Conservation (phyloP, 768 basidiomycete species). For the Naematelia aurantialba region DNA sequence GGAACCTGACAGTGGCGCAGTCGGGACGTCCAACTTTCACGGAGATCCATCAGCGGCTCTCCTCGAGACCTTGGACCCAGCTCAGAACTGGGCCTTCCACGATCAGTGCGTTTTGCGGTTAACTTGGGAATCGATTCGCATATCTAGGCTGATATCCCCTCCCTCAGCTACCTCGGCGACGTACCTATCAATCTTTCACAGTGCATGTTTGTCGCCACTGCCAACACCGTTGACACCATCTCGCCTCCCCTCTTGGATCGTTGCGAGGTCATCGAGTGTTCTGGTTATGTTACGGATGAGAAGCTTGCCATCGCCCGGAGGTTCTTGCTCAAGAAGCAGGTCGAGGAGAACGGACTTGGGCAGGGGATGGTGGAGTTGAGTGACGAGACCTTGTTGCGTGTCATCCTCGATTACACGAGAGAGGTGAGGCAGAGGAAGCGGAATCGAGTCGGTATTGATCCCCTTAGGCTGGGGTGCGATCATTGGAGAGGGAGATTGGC, state of each 20-base stretch:
- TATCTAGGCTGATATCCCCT: not conserved
- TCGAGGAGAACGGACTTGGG: conserved; percentile 70
- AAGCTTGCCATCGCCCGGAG: conserved; percentile 82
- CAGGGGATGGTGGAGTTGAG: conserved; percentile 62
- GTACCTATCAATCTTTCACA: conserved; percentile 70
- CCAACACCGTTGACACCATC: conserved; percentile 84
- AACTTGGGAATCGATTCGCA: not conserved
- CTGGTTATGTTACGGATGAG: conserved; percentile 82
- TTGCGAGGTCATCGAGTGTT: conserved; percentile 72
- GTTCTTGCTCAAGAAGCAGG: conserved; percentile 85
- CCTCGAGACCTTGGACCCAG: conserved; percentile 88
- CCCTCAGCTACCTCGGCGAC: conserved; percentile 35
- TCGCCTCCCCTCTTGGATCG: conserved; percentile 81
- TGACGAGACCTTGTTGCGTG: conserved; percentile 65
- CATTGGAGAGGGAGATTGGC: conserved; percentile 79
- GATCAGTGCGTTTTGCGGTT: conserved; percentile 75
- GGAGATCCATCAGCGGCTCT: conserved; percentile 88
- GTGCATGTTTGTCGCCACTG: conserved; percentile 87
- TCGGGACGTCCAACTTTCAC: conserved; percentile 63
- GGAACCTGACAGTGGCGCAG: conserved; percentile 4
- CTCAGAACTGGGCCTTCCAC: conserved; percentile 66
- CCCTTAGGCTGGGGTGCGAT: conserved; percentile 74
- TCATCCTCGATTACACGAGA: conserved; percentile 76
- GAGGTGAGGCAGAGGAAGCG: conserved; percentile 53
- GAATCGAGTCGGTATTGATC: not conserved